phyloP scores from a whole-genome alignment of 2,329 filamentous ascomycete species.

The Nemania serpens region DNA sequence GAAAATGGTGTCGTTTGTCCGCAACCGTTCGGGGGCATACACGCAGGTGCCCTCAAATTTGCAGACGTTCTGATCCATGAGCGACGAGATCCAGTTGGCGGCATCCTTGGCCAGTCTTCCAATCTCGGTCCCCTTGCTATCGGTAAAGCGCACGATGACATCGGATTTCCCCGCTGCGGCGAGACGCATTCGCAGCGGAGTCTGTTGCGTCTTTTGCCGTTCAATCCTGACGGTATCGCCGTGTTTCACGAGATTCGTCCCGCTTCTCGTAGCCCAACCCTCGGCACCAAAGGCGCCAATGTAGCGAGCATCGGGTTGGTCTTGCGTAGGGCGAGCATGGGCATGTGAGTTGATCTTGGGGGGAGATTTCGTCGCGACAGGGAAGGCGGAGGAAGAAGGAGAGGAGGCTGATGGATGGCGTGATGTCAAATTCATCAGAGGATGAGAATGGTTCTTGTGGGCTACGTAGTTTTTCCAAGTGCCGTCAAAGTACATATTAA shows the following conservation, averaged over 20 bases:
- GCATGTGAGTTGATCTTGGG: conserved; percentile 22
- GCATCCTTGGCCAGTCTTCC: conserved; percentile 85
- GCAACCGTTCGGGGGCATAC: conserved; percentile 80
- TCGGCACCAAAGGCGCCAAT: conserved; percentile 90
- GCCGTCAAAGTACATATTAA: conserved; percentile 73
- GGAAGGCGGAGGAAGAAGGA: not conserved
- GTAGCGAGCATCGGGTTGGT: conserved; percentile 63
- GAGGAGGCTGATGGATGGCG: conserved; percentile 18
- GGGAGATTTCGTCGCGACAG: conserved; percentile 18
- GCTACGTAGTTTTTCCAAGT: conserved; percentile 58
- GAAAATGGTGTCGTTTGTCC: conserved; percentile 94
- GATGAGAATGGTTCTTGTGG: conserved; percentile 42
- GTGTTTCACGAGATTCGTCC: conserved; percentile 73
- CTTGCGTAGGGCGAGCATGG: conserved; percentile 22
- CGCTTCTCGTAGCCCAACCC: conserved; percentile 90
- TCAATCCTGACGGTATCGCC: conserved; percentile 87
- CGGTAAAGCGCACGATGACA: conserved; percentile 90
- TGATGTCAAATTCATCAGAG: conserved; percentile 24
- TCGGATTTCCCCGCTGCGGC: conserved; percentile 73
- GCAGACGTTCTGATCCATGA: conserved; percentile 90
- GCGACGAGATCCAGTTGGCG: conserved; percentile 87
- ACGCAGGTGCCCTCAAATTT: conserved; percentile 86
- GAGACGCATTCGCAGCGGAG: conserved; percentile 51
- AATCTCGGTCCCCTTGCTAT: conserved; percentile 76
- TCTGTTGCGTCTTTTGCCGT: conserved; percentile 74